Evolutionary conservation across 768 basidiomycete species (phyloP).

Genomic region (Pleurotus tuoliensis): DNA sequence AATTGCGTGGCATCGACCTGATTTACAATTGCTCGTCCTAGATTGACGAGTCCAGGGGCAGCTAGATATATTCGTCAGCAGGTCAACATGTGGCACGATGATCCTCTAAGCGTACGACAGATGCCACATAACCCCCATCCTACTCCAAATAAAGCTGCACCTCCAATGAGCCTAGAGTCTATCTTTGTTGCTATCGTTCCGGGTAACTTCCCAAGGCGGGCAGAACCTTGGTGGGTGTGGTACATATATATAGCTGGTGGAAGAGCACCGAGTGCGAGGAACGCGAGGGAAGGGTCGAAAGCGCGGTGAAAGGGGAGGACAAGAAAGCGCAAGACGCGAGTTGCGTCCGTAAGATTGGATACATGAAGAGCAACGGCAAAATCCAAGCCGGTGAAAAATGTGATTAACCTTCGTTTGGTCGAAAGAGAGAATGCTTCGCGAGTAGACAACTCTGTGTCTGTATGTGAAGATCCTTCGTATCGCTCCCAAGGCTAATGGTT

Average conservation of each 20-base stretch:
- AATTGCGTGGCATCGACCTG: slow-evolving; percentile 28
- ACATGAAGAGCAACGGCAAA: slow-evolving; percentile 54
- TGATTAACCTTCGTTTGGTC: slow-evolving; percentile 29
- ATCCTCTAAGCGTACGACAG: slow-evolving; percentile 46
- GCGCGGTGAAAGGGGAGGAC: slow-evolving; percentile 42
- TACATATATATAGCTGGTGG: slow-evolving; percentile 43
- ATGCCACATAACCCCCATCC: slow-evolving; percentile 62
- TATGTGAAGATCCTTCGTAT: slow-evolving; percentile 3
- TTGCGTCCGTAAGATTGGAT: slow-evolving; percentile 47
- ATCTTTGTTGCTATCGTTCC: slow-evolving; percentile 24
- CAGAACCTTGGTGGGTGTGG: slow-evolving; percentile 38
- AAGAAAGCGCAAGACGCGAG: slow-evolving; percentile 49
- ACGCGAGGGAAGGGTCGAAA: slow-evolving; percentile 56
- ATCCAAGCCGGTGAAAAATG: slow-evolving; percentile 40
- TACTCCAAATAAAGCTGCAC: slow-evolving; percentile 54
- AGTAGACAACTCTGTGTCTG: slow-evolving; percentile 8
- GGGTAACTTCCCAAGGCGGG: slow-evolving; percentile 35
- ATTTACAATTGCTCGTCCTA: slow-evolving; percentile 44
- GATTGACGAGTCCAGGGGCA: slow-evolving; percentile 59
- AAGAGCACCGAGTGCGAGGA: slow-evolving; percentile 50
- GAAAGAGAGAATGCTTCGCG: slow-evolving; percentile 10
- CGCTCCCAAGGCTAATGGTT: slow-evolving; percentile 6
- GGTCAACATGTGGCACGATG: neutral
- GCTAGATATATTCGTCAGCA: slow-evolving; percentile 28
- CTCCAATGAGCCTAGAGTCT: slow-evolving; percentile 42